A percentile compares a stretch with the other conserved stretches of the same genome.
phyloP scores from a whole-genome alignment of 2,329 filamentous ascomycete species.

The Aspergillus costaricaensis region DNA sequence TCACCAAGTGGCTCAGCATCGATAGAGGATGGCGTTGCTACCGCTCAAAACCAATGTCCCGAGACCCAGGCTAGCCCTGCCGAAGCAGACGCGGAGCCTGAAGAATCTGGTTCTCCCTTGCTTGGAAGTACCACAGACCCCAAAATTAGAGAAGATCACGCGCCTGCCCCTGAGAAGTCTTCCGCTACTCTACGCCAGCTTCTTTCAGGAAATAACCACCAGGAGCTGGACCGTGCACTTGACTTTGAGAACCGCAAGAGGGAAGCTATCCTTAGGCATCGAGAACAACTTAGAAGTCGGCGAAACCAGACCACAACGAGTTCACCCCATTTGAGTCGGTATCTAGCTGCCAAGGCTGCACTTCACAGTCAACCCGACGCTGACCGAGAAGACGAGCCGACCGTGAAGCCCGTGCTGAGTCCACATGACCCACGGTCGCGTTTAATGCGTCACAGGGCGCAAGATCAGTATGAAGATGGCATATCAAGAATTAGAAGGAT shows the following conservation, averaged over 20 bases:
- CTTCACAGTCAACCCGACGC: slow-evolving; percentile 7
- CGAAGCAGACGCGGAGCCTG: not conserved
- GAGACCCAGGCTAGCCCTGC: not conserved
- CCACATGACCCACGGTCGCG: slow-evolving; percentile 35
- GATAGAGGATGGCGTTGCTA: not conserved
- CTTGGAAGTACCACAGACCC: not conserved
- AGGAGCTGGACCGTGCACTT: slow-evolving; percentile 34
- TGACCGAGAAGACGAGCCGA: not conserved
- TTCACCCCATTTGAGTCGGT: slow-evolving; percentile 35
- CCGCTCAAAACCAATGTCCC: not conserved
- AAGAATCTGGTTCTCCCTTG: not conserved
- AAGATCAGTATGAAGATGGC: not conserved
- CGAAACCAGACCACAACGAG: slow-evolving; percentile 8
- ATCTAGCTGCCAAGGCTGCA: slow-evolving; percentile 33
- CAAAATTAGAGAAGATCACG: slow-evolving; percentile 10
- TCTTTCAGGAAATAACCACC: slow-evolving; percentile 11
- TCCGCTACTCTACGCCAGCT: slow-evolving; percentile 25
- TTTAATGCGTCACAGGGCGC: slow-evolving; percentile 28
- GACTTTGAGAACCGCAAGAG: slow-evolving; percentile 44
- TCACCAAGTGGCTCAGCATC: not conserved
- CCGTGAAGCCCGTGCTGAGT: slow-evolving; percentile 12
- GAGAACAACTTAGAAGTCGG: slow-evolving; percentile 21
- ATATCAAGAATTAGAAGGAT: slow-evolving; percentile 13
- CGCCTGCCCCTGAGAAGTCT: slow-evolving; percentile 28
- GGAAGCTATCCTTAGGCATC: slow-evolving; percentile 32